phyloP scores from a whole-genome alignment of 1,284 basidiomycete genomes.

The Pascua sp. region DNA sequence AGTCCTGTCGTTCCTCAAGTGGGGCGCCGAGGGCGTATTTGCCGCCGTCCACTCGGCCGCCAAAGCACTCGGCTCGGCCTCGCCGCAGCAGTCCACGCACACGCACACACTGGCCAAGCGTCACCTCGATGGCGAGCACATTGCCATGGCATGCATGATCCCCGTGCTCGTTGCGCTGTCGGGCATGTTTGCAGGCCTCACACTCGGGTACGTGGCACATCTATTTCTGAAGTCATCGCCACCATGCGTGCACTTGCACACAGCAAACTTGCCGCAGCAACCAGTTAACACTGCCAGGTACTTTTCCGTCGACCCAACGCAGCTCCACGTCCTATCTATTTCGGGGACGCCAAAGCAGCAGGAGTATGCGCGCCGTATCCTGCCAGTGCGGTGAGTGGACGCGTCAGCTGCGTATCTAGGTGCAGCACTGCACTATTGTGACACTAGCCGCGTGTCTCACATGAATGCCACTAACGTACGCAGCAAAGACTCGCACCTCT shows the following conservation, averaged over 20 bases:
- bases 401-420: neutral
- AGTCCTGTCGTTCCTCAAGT: no score
- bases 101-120: neutral
- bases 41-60: neutral
- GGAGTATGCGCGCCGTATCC: slow-evolving; percentile 75
- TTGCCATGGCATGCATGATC: slow-evolving; percentile 53
- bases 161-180: slow-evolving; percentile 58
- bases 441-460: neutral
- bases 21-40: no score
- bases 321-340: slow-evolving; percentile 78
- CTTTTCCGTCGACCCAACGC: slow-evolving; percentile 90
- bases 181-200: slow-evolving; percentile 60
- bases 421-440: neutral
- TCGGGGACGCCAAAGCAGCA: slow-evolving; percentile 79
- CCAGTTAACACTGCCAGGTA: slow-evolving; percentile 56
- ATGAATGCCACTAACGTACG: neutral
- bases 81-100: neutral
- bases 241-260: neutral
- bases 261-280: no score
- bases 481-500: slow-evolving; percentile 70
- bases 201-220: slow-evolving; percentile 29
- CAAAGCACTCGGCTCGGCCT: slow-evolving; percentile 1
- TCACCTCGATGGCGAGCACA: slow-evolving; percentile 13
- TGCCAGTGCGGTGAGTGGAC: slow-evolving; percentile 63
- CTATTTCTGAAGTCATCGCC: neutral